A percentile compares a stretch with the other conserved stretches of the same genome.
Evolutionary conservation across 108 stramenopile species (phyloP).

Genomic region (Schizochytrium sp.): DNA sequence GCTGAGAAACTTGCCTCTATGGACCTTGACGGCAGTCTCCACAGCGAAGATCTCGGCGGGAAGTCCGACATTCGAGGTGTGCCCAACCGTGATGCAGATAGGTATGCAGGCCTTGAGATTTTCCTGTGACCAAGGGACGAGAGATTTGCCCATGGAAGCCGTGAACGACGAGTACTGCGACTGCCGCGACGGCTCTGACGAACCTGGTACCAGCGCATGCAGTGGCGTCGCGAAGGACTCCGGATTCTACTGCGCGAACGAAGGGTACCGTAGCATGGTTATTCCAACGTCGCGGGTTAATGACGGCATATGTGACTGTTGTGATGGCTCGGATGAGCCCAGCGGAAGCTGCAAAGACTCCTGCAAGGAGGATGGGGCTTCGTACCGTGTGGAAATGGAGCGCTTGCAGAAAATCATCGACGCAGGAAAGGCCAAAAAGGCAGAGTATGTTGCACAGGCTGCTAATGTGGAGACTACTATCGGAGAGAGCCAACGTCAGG

Average conservation of each 20-base stretch:
- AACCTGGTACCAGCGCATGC: slow-evolving; percentile 64
- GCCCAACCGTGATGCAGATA: slow-evolving; percentile 1
- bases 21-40: neutral
- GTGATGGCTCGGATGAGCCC: slow-evolving; percentile 61
- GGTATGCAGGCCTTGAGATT: slow-evolving; percentile 35
- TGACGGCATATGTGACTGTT: slow-evolving; percentile 68
- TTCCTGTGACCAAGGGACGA: neutral
- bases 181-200: slow-evolving; percentile 65
- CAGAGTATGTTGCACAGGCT: slow-evolving; percentile 38
- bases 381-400: slow-evolving; percentile 11
- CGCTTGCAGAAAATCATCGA: neutral
- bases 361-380: slow-evolving; percentile 59
- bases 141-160: neutral
- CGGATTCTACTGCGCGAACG: slow-evolving; percentile 63
- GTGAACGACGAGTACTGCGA: slow-evolving; percentile 69
- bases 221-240: neutral
- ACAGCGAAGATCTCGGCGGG: neutral
- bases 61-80: neutral
- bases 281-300: slow-evolving; percentile 50
- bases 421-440: slow-evolving; percentile 26
- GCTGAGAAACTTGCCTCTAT: neutral
- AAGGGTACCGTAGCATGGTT: slow-evolving; percentile 13
- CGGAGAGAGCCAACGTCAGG: neutral
- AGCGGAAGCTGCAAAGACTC: slow-evolving; percentile 51
- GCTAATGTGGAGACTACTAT: too few relatives aligned